Evolutionary conservation across 2,329 filamentous ascomycete genomes (phyloP), one percentile per base, ranked within the genome.

Genomic region (Aspergillus oerlinghausenensis): DNA sequence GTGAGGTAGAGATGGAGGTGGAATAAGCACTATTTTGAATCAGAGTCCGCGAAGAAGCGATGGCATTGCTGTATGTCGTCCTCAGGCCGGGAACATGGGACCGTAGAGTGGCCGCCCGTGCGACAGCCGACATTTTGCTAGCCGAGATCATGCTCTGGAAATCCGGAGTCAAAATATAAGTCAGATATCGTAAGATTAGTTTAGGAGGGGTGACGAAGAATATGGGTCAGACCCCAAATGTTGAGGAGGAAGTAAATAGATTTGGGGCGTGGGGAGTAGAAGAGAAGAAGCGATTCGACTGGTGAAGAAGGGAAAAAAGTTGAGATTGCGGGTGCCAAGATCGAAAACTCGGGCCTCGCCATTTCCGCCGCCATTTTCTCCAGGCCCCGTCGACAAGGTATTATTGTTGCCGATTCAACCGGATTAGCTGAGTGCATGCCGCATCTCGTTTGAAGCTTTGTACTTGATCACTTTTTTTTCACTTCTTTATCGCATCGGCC

Each of bases 111-210:
- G 67, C 71, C 65, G 69, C 69, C 64, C 73, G 72, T 59, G 69
- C 69, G 63, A 70, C 69, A 58, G 67, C 68, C 52, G 71, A 67
- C 68, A 73, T 67, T 62, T 65, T 75, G 28, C 63, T 65, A 63
- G 73, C 64, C 54, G 68, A 67, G 64, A 77, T 72, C 74, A 77
- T 77, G 64, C 70, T 74, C 65, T 68, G 55, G 54, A 60, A 38
- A 51, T 45, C 35, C 50, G 38, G 40, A 29, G 50, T 52, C 38
- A 28, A 26, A 48, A 56, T 23, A 3, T 14, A 47, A 25, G 23
- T 7, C 19, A 40, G 43, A 52, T 52, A 50, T 26, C 59, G 55
- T 52, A 53, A 58, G 47, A 45, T 29, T 51, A 59, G 23, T 38
- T 26, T 7, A 50, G 19, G 51, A 29, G 42, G n/a, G 42, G n/a